Evolutionary conservation across 1,284 basidiomycete genomes (phyloP).

Genomic region (Paramarasmius palmivorus): DNA sequence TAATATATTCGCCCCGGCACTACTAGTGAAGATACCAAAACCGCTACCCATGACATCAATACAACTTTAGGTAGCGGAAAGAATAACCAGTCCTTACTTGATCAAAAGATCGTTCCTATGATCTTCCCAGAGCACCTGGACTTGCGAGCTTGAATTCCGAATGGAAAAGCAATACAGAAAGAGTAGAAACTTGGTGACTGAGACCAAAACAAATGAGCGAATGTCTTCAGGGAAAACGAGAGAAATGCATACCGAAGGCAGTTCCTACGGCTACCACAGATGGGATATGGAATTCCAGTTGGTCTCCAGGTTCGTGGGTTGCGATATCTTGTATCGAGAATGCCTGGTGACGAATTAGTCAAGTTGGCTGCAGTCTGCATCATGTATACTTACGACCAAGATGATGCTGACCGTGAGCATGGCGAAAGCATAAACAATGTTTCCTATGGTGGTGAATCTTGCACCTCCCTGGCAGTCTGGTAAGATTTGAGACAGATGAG

Average conservation of each 20-base stretch:
- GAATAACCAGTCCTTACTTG: constrained; percentile 65
- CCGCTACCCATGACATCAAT: not conserved
- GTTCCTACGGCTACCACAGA: constrained; percentile 82
- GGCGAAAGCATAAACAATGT: constrained; percentile 69
- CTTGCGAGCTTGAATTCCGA: constrained; percentile 82
- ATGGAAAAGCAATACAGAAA: constrained; percentile 87
- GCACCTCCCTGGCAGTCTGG: constrained; percentile 58
- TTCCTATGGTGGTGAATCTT: constrained; percentile 87
- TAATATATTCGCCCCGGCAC: constrained; percentile 82
- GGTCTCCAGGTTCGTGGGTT: constrained; percentile 52
- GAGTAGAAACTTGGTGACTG: constrained; percentile 81
- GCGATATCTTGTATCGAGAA: constrained; percentile 67
- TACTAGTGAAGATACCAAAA: constrained; percentile 84
- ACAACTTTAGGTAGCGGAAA: not conserved
- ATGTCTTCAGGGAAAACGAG: not conserved
- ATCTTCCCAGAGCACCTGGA: constrained; percentile 93
- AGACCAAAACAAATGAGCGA: not conserved
- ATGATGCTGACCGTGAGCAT: constrained; percentile 71
- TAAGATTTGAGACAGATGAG: not conserved
- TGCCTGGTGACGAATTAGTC: not conserved
- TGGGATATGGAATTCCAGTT: constrained; percentile 75
- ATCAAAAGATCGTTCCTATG: constrained; percentile 90
- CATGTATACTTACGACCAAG: constrained; percentile 67
- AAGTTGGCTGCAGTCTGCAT: not conserved
- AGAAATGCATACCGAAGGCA: constrained; percentile 65